Conservation (phyloP, 768 basidiomycete genomes). For the Serendipita indica region DNA sequence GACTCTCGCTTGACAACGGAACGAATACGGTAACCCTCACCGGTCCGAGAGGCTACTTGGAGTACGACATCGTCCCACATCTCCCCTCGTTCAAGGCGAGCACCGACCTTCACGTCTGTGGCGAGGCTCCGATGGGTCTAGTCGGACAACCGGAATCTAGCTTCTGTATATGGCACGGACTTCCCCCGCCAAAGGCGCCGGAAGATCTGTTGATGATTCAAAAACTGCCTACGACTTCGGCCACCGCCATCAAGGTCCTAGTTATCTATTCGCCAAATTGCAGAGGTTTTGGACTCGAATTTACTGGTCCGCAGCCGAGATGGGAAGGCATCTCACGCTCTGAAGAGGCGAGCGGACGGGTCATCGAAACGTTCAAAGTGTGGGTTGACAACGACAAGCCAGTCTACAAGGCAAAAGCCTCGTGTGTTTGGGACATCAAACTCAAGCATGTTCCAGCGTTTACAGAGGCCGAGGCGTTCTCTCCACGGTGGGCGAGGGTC, state of each 20-base stretch:
- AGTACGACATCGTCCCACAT: conserved; percentile 1
- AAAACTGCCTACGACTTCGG: not conserved
- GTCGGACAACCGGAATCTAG: conserved; percentile 6
- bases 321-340: conserved; percentile 3
- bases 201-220: not conserved
- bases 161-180: not conserved
- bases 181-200: not conserved
- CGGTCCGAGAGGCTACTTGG: not conserved
- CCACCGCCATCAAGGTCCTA: not conserved
- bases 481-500: conserved; percentile 6
- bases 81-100: conserved; percentile 2
- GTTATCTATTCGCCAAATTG: not conserved
- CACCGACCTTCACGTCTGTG: not conserved
- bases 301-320: not conserved
- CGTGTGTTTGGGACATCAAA: conserved; percentile 4
- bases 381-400: not conserved
- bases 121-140: not conserved
- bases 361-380: not conserved
- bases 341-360: not conserved
- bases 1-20: conserved; percentile 1
- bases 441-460: not conserved
- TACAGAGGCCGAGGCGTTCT: not conserved
- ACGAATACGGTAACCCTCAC: not conserved
- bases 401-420: not conserved
- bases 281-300: conserved; percentile 2